These are phyloP conservation scores for Monilinia fructicola DNA, from an alignment of 2,329 filamentous ascomycete genomes.

Conservation along the genomic window DNA sequence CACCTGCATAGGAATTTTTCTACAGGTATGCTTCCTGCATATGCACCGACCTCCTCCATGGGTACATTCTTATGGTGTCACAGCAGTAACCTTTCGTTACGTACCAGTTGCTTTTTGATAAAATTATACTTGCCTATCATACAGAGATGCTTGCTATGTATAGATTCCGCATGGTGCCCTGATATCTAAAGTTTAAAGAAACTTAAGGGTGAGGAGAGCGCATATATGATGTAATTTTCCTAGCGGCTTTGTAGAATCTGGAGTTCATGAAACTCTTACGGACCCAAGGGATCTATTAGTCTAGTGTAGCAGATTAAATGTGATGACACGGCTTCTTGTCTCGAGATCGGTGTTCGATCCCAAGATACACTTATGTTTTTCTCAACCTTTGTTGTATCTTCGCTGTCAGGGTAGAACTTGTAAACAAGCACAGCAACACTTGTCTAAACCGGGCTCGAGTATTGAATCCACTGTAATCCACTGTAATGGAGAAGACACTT, in stretches of 20 bases:
- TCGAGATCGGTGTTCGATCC: background rate
- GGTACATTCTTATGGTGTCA: background rate
- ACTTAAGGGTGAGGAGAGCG: background rate
- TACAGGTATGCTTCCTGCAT: background rate
- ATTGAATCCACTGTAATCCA: background rate
- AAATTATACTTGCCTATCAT: background rate
- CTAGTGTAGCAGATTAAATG: background rate
- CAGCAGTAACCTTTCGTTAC: too few species aligned
- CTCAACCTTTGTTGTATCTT: background rate
- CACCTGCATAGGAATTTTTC: background rate
- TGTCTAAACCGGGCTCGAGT: background rate
- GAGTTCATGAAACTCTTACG: background rate
- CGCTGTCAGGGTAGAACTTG: background rate
- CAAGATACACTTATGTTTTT: background rate
- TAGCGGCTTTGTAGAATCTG: background rate
- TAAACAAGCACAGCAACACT: background rate
- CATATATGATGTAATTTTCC: background rate
- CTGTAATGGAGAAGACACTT: background rate
- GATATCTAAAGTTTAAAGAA: background rate
- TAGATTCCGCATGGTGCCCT: background rate
- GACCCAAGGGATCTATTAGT: background rate
- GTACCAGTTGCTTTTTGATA: too few species aligned
- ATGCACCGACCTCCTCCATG: background rate
- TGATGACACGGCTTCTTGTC: background rate
- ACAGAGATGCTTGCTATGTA: background rate